Percentiles rank a stretch among this genome's conserved stretches.
These are phyloP conservation scores for Chimonanthus praecox DNA, from an alignment of 164 flowering plant genomes.

Conservation along the genomic window DNA sequence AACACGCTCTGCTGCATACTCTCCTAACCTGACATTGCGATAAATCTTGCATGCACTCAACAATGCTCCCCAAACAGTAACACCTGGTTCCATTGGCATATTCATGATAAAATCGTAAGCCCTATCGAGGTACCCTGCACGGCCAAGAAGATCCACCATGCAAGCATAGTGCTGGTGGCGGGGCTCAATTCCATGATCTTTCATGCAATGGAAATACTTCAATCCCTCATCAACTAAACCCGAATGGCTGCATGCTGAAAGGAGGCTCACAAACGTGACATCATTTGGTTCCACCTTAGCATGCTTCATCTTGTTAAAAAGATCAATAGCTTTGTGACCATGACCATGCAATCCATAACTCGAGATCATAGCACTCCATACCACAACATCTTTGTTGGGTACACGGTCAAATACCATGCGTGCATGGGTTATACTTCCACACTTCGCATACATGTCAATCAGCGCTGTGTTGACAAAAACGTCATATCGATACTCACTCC, in stretches of 20 bases:
- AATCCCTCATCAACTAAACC: conserved; percentile 29
- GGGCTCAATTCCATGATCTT: conserved; percentile 26
- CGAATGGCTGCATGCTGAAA: conserved; percentile 29
- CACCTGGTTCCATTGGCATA: conserved; percentile 28
- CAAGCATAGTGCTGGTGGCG: conserved; percentile 35
- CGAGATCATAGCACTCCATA: conserved; percentile 34
- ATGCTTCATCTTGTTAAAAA: conserved; percentile 22
- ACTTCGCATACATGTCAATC: conserved; percentile 43
- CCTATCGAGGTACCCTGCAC: conserved; percentile 26
- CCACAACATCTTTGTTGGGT: conserved; percentile 26
- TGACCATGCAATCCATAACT: conserved; percentile 32
- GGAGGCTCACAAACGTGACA: conserved; percentile 28
- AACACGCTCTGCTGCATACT: conserved; percentile 24
- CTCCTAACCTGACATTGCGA: conserved; percentile 22
- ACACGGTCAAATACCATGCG: conserved; percentile 21
- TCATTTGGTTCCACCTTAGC: conserved; percentile 29
- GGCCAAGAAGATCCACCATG: conserved; percentile 30
- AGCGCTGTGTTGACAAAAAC: conserved; percentile 33
- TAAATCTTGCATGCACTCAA: conserved; percentile 25
- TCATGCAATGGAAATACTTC: conserved; percentile 28
- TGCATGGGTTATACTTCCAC: conserved; percentile 28
- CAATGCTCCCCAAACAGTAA: conserved; percentile 32
- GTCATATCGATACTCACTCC: conserved; percentile 20
- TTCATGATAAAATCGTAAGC: conserved; percentile 26
- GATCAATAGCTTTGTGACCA: conserved; percentile 28